Percentiles rank a stretch among this genome's conserved stretches.
These are phyloP conservation scores for Oryza officinalis DNA, from an alignment of 176 grass and related monocot genomes.

Conservation along the genomic window DNA sequence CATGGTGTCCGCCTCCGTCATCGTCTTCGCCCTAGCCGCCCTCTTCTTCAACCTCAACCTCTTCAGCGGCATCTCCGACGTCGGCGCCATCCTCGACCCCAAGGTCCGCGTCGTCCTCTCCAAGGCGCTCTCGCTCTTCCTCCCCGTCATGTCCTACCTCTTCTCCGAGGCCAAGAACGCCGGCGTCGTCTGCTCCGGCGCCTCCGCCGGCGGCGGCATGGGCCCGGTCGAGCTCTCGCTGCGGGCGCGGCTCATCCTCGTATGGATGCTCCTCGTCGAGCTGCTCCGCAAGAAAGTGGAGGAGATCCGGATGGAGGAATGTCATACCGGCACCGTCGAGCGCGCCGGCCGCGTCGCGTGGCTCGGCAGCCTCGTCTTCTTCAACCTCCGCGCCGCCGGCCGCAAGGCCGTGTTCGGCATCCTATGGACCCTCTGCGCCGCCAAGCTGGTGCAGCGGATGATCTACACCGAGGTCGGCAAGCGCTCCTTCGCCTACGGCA, in stretches of 20 bases:
- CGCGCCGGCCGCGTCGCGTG: neutral
- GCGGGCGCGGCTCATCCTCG: neutral
- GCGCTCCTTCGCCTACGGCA: constrained; percentile 4
- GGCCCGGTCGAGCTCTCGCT: neutral
- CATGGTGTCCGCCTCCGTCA: neutral
- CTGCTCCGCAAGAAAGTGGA: constrained; percentile 29
- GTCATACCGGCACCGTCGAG: neutral
- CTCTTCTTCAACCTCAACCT: constrained; percentile 32
- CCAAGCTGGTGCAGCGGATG: neutral
- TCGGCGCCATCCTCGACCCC: neutral
- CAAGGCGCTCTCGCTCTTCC: neutral
- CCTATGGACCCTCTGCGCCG: constrained; percentile 7
- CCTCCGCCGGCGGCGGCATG: too few species aligned
- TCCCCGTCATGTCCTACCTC: constrained; percentile 36
- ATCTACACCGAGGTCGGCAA: neutral
- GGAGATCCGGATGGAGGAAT: too few species aligned
- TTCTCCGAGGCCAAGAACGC: constrained; percentile 26
- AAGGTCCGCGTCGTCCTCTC: neutral
- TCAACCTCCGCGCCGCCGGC: neutral
- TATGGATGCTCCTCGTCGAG: constrained; percentile 29
- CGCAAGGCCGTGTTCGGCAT: constrained; percentile 12
- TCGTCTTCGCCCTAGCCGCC: neutral
- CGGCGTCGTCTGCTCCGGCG: too few species aligned
- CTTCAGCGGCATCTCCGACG: neutral
- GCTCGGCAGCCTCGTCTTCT: constrained; percentile 13